A percentile compares a stretch with the other conserved stretches of the same genome.
phyloP scores from a whole-genome alignment of 257 asterid species.

The Coffea eugenioides region DNA sequence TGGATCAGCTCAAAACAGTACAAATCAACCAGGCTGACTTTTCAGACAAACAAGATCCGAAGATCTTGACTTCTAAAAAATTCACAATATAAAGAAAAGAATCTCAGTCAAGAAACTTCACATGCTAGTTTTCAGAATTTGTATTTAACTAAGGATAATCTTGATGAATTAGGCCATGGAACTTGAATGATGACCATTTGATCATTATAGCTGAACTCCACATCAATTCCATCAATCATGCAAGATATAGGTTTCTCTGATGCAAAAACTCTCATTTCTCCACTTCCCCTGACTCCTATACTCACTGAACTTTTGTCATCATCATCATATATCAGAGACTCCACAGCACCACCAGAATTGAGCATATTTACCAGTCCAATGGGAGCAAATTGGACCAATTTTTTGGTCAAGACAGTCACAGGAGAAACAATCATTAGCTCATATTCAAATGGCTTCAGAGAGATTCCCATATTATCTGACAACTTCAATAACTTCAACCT shows the following conservation, averaged over 20 bases:
- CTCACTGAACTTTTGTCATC: conserved; percentile 11
- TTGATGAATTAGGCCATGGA: conserved; percentile 27
- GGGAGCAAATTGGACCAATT: conserved; percentile 28
- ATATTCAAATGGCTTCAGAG: conserved; percentile 25
- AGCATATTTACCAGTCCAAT: conserved; percentile 37
- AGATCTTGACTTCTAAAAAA: no score
- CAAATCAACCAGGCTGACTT: no score
- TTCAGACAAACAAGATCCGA: no score
- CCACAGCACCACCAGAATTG: conserved; percentile 34
- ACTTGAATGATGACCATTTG: conserved; percentile 31
- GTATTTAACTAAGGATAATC: conserved; percentile 18
- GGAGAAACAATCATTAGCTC: conserved; percentile 29
- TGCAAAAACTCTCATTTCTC: conserved; percentile 35
- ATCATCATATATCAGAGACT: conserved; percentile 12
- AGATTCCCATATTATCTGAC: conserved; percentile 13
- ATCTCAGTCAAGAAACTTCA: neutral
- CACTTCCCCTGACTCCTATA: conserved; percentile 25
- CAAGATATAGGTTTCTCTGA: conserved; percentile 28
- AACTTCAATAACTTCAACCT: conserved; percentile 25
- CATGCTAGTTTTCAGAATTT: conserved; percentile 6
- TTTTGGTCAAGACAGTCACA: conserved; percentile 9
- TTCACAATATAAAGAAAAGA: no score
- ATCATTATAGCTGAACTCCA: conserved; percentile 21
- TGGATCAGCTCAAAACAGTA: no score
- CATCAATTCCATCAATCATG: conserved; percentile 17